These are phyloP conservation scores for Alloascoidea hylecoeti DNA, from an alignment of 805 yeast species.

Conservation along the genomic window DNA sequence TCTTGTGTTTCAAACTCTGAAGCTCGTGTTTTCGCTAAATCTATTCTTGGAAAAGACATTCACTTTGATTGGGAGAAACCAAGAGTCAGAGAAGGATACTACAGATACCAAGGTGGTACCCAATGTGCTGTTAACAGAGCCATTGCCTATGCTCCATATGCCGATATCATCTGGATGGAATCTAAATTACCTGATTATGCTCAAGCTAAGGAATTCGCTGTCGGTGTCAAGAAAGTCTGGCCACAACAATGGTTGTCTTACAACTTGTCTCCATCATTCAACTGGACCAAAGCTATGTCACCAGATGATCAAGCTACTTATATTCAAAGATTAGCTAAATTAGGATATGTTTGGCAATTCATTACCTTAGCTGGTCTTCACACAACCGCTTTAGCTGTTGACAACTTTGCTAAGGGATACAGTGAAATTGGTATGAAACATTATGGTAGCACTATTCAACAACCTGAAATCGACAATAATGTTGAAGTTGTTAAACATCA, in stretches of 20 bases:
- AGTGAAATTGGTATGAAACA: slow-evolving; percentile 87
- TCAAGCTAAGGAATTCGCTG: slow-evolving; percentile 92
- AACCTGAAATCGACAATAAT: slow-evolving; percentile 73
- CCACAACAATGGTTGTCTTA: slow-evolving; percentile 96
- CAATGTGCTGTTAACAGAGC: slow-evolving; percentile 97
- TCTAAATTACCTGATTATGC: slow-evolving; percentile 85
- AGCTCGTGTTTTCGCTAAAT: slow-evolving; percentile 63
- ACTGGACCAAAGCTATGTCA: slow-evolving; percentile 93
- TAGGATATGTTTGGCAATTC: slow-evolving; percentile 96
- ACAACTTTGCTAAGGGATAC: slow-evolving; percentile 69
- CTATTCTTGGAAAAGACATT: slow-evolving; percentile 67
- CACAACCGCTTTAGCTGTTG: slow-evolving; percentile 86
- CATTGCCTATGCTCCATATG: slow-evolving; percentile 87
- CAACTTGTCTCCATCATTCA: slow-evolving; percentile 93
- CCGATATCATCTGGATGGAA: slow-evolving; percentile 98
- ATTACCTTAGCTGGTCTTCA: slow-evolving; percentile 95
- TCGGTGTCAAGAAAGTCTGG: slow-evolving; percentile 65
- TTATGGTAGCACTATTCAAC: slow-evolving; percentile 79
- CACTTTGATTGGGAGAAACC: slow-evolving; percentile 93
- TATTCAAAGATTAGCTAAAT: slow-evolving; percentile 69
- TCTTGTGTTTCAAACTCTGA: slow-evolving; percentile 65
- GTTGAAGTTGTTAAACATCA: slow-evolving; percentile 97
- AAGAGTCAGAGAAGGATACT: slow-evolving; percentile 93
- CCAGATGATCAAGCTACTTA: slow-evolving; percentile 80
- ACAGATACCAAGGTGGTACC: slow-evolving; percentile 92